Base-by-base conservation (phyloP, 2,329 filamentous ascomycete genomes). In the Fusarium abutilonis region DNA sequence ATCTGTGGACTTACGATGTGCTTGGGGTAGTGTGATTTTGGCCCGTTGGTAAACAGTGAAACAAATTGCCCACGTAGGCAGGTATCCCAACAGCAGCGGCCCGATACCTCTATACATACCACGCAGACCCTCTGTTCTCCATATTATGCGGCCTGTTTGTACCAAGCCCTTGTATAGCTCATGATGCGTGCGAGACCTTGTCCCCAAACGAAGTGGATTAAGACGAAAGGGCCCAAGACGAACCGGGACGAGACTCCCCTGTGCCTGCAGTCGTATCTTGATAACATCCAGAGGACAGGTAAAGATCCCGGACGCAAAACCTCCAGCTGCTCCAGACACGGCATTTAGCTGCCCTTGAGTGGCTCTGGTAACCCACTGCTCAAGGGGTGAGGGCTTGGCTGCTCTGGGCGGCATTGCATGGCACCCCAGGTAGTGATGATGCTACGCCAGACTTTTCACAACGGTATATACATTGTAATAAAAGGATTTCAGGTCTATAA, bases 261-360 rank as follows among this genome's bases (percentile, higher is more conserved):
- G 94, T 14, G 93, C 93, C 76, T 99, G 95, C 60, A 99, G 79
- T 77, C 97, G 97, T 32, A 95, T 98, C 81, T 99, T 98, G 78
- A 98, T 98, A 56, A 99, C 95, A 80, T 99, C 95, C 63, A 99
- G 87, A 39, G 95, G 95, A 75, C 95, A 98, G 42, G 94, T 97
- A 62, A 97, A 90, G 51, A 98, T 86, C 36, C 94, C 95, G 4
- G 93, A 96, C 10, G 92, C 92, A 70, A 97, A 91, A 40, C 95
- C 95, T 43, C 93, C 93, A 51, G 91, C 83, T 34, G 93, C 93
- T 41, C 95, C 95, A 38, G 92, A 89, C 47, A 97, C 82, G 60
- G 92, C 91, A 74, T 95, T 91, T 74, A 97, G 86, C 61, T 85
- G 83, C 14, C 83, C 80, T 57, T 86, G 82, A n/a, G 84, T 84